These are phyloP conservation scores for Globisporangium sylvaticum DNA, from an alignment of 352 stramenopile genomes.

Conservation along the genomic window DNA sequence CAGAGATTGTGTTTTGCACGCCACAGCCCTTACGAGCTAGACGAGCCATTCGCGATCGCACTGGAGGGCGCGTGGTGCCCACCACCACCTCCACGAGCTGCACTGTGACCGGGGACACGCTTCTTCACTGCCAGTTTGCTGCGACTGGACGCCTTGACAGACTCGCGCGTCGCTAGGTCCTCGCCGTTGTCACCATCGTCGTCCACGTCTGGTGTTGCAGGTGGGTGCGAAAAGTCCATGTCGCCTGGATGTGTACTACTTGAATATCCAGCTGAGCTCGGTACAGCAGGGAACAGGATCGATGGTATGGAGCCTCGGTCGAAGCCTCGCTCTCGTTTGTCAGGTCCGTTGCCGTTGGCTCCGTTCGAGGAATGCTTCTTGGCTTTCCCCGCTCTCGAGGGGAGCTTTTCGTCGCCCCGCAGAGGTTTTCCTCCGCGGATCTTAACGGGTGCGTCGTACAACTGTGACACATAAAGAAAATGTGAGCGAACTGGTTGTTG, in stretches of 20 bases:
- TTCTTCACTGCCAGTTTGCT: constrained; percentile 58
- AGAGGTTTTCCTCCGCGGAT: neutral
- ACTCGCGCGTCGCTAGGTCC: constrained; percentile 51
- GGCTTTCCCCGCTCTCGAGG: neutral
- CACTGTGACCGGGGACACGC: constrained; percentile 12
- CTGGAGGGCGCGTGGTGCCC: neutral
- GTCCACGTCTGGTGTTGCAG: constrained; percentile 7
- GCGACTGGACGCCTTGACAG: constrained; percentile 61
- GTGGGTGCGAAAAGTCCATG: neutral
- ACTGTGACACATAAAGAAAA: neutral
- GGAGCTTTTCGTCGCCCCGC: neutral
- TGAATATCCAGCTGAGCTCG: neutral
- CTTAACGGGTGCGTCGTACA: neutral
- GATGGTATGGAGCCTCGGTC: constrained; percentile 28
- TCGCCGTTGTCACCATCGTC: constrained; percentile 40
- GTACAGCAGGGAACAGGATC: neutral
- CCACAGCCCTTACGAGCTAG: neutral
- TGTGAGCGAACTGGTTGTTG: neutral
- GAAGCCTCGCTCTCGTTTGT: constrained; percentile 31
- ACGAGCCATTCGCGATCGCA: neutral
- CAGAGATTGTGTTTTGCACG: neutral
- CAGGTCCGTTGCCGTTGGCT: neutral
- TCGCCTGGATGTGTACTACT: neutral
- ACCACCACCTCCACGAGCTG: neutral
- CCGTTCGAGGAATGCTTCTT: constrained; percentile 4